Evolutionary conservation across 2,329 filamentous ascomycete genomes (phyloP).

Genomic region (Xylaria sp.): DNA sequence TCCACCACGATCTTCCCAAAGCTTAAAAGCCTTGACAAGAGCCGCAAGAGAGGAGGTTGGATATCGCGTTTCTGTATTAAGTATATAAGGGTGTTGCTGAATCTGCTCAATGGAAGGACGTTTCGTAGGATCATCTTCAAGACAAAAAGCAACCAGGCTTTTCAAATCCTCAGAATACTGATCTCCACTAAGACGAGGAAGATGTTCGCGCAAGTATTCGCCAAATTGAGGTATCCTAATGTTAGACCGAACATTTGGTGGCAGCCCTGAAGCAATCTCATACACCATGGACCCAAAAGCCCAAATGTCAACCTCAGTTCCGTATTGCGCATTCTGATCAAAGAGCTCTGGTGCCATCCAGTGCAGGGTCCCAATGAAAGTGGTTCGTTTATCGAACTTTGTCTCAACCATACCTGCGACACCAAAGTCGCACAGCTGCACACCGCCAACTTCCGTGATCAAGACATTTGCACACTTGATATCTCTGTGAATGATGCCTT

Average conservation of each 20-base stretch:
- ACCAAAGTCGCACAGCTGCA: conserved; percentile 86
- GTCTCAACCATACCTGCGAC: conserved; percentile 79
- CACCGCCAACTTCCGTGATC: conserved; percentile 75
- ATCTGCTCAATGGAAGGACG: conserved; percentile 74
- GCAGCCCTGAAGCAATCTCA: conserved; percentile 79
- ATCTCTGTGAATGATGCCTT: conserved; percentile 73
- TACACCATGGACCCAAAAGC: conserved; percentile 82
- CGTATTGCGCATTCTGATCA: conserved; percentile 67
- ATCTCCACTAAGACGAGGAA: conserved; percentile 73
- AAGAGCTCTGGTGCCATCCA: conserved; percentile 88
- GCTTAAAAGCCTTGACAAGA: conserved; percentile 73
- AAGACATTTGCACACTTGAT: conserved; percentile 82
- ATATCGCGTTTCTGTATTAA: conserved; percentile 65
- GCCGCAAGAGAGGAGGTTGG: conserved; percentile 68
- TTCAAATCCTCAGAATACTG: conserved; percentile 72
- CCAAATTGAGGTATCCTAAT: conserved; percentile 59
- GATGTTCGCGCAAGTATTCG: conserved; percentile 63
- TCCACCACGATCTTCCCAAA: conserved; percentile 78
- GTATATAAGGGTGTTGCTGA: conserved; percentile 72
- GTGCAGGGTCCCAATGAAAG: conserved; percentile 81
- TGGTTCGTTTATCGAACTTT: conserved; percentile 77
- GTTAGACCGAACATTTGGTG: conserved; percentile 69
- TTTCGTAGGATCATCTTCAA: conserved; percentile 70
- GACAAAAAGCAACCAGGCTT: conserved; percentile 73
- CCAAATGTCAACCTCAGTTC: conserved; percentile 81